A percentile compares a stretch with the other conserved stretches of the same genome.
Conservation (phyloP, 148 eudicot genomes). For the Polygonum maritimum region DNA sequence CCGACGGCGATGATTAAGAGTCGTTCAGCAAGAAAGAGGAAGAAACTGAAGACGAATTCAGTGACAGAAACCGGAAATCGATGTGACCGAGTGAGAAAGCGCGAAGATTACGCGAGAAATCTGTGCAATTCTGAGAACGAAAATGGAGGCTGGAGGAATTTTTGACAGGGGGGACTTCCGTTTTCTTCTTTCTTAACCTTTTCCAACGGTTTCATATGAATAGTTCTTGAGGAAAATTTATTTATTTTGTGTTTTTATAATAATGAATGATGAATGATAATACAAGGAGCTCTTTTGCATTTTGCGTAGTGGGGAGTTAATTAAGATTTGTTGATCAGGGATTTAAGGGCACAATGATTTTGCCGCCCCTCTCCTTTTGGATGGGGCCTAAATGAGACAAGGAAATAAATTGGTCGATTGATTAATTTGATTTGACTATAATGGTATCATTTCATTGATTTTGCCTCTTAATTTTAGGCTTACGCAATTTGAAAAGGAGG, state of each 20-base stretch:
- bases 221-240: background rate
- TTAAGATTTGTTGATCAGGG: background rate
- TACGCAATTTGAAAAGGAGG: background rate
- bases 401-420: background rate
- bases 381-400: slow-evolving; percentile 9
- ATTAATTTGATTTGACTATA: background rate
- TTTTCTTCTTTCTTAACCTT: slow-evolving; percentile 1
- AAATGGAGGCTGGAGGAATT: slow-evolving; percentile 2
- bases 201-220: slow-evolving; percentile 1
- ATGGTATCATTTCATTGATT: background rate
- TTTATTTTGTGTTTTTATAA: background rate
- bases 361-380: background rate
- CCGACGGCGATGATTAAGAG: background rate
- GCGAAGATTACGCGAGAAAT: background rate
- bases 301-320: background rate
- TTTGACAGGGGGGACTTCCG: background rate
- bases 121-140: background rate
- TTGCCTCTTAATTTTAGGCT: background rate
- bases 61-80: background rate
- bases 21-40: background rate
- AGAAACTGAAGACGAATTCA: background rate
- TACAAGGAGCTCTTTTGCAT: background rate
- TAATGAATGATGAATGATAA: background rate
- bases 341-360: background rate
- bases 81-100: background rate